These are phyloP conservation scores for Fusarium sp. DNA, from an alignment of 2,329 filamentous ascomycete genomes.

Conservation along the genomic window DNA sequence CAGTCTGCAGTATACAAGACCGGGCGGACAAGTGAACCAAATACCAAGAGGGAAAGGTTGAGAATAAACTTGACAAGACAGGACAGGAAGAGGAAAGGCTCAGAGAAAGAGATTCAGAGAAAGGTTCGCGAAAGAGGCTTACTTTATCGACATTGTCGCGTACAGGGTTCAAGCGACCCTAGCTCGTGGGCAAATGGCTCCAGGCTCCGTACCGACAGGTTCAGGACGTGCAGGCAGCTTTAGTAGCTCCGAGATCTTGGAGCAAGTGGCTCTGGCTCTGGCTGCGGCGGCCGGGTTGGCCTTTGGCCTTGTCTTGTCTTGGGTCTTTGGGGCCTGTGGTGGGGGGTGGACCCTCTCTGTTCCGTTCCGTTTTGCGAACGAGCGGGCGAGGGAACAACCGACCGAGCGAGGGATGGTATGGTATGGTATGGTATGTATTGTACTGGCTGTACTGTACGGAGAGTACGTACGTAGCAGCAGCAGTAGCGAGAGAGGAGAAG, in stretches of 20 bases:
- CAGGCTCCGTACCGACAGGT: constrained; percentile 47
- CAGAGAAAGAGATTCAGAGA: constrained; percentile 37
- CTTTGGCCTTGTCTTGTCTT: constrained; percentile 41
- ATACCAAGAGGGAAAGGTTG: constrained; percentile 22
- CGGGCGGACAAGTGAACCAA: constrained; percentile 24
- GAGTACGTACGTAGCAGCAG: background rate
- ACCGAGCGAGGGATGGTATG: background rate
- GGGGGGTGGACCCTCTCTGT: constrained; percentile 45
- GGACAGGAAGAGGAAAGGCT: constrained; percentile 39
- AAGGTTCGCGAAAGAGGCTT: constrained; percentile 52
- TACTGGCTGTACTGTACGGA: background rate
- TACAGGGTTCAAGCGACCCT: constrained; percentile 52
- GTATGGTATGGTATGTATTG: background rate
- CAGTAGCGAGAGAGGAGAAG: constrained; percentile 13
- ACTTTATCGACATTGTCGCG: constrained; percentile 66
- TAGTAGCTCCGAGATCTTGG: constrained; percentile 49
- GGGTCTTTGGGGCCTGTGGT: constrained; percentile 37
- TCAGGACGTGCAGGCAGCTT: constrained; percentile 47
- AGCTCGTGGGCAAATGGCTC: constrained; percentile 48
- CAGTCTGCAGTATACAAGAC: constrained; percentile 15
- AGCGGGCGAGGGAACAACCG: background rate
- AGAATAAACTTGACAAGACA: constrained; percentile 25
- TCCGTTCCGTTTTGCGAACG: constrained; percentile 32
- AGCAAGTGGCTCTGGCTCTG: constrained; percentile 42
- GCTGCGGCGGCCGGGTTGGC: constrained; percentile 38